A percentile compares a stretch with the other conserved stretches of the same genome.
Evolutionary conservation across 768 basidiomycete genomes (phyloP).

Genomic region (Xerocomus potaroensis): DNA sequence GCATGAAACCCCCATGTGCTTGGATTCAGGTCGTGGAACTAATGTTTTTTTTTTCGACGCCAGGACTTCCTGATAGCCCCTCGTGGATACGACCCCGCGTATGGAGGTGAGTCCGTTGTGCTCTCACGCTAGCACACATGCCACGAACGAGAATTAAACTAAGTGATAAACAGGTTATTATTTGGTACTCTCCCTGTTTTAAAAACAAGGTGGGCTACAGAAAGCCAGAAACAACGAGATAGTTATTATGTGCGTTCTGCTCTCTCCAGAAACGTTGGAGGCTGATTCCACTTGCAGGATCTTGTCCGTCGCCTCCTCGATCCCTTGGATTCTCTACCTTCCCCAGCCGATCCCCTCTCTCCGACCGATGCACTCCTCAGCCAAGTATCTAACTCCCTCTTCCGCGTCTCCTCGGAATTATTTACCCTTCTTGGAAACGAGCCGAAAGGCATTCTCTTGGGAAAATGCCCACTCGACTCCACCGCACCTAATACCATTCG

Average conservation of each 20-base stretch:
- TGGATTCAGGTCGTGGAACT: neutral
- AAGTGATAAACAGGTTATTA: slow-evolving; percentile 43
- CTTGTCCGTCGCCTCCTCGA: slow-evolving; percentile 60
- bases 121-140: neutral
- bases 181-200: slow-evolving; percentile 56
- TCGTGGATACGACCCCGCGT: slow-evolving; percentile 70
- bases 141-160: slow-evolving; percentile 5
- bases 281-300: slow-evolving; percentile 42
- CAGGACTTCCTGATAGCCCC: slow-evolving; percentile 73
- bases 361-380: slow-evolving; percentile 46
- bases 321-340: slow-evolving; percentile 45
- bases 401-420: slow-evolving; percentile 47
- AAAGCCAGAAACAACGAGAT: slow-evolving; percentile 56
- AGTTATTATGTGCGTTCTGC: slow-evolving; percentile 63
- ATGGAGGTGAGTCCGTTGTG: slow-evolving; percentile 58
- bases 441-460: slow-evolving; percentile 36
- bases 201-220: slow-evolving; percentile 57
- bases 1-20: neutral
- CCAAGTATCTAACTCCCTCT: slow-evolving; percentile 51
- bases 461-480: slow-evolving; percentile 48
- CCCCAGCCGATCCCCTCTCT: slow-evolving; percentile 37
- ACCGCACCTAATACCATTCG: slow-evolving; percentile 42
- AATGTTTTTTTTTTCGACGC: slow-evolving; percentile 2
- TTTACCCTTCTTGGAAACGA: slow-evolving; percentile 50
- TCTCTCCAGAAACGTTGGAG: neutral